Base-by-base conservation (phyloP, 2,329 filamentous ascomycete species). In the Colletotrichum sp. region DNA sequence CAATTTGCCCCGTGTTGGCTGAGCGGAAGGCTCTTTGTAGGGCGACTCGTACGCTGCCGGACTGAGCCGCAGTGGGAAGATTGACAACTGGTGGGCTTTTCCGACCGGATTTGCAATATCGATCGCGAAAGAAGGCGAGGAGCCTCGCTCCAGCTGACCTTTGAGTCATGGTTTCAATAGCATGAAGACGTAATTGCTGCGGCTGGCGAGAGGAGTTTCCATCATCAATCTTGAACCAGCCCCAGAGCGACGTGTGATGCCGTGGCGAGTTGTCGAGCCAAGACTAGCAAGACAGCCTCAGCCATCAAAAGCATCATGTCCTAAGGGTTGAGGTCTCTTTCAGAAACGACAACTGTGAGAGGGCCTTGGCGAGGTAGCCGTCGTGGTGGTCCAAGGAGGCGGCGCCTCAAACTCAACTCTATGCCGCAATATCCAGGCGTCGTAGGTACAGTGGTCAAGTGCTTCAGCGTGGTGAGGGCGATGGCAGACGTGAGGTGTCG, bases 1-100 rank as follows among this genome's bases (percentile, higher is more conserved):
- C 34, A 75, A 73, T 75, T 73, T 73, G 73, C 63, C 73, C 69
- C 69, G 64, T 58, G 73, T 43, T 73, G 73, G 73, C 73, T 73
- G 73, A 75, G 73, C 64, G 63, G 60, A 64, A 64, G 66, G 60
- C 65, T 43, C 60, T 24, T 64, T 43, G 63, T 58, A 32, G 57
- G 64, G 65, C 64, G 70, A 75, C 43, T 73, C 70, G 71, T 64
- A 55, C 36, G 63, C 43, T 32, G 57, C 38, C 64, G 63, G 70
- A 71, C 74, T 68, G 64, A 74, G 74, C 66, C n/a, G 57, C 18
- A 32, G 55, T 24, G 24, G 57, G 52, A 67, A 55, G n/a, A 73
- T 67, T 52, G 9, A 65, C 57, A 52, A 30, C 48, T 43, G 43
- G 34, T 24, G 52, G 64, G 70, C 70, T 61, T 69, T 65, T 60